Conservation (phyloP, 768 basidiomycete species). For the Hygrophorus pudorinus region DNA sequence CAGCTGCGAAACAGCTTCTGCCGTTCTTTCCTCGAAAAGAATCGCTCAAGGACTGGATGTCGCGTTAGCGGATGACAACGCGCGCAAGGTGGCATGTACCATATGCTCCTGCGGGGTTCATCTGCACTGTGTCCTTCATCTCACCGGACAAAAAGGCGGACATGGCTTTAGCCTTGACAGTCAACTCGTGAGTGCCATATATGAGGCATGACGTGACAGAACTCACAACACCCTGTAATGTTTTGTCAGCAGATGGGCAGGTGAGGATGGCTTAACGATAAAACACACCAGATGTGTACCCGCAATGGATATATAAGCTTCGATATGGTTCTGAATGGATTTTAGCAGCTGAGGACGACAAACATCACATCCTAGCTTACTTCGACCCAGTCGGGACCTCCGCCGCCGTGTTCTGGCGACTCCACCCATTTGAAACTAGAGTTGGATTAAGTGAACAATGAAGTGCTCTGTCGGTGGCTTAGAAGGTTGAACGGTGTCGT, state of each 20-base stretch:
- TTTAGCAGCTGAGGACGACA: too few species aligned
- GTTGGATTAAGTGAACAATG: background rate
- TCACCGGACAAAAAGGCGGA: conserved; percentile 91
- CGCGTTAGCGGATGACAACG: background rate
- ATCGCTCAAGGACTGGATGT: conserved; percentile 61
- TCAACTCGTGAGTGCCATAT: background rate
- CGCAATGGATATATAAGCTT: conserved; percentile 73
- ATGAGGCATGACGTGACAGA: background rate
- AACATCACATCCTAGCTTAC: too few species aligned
- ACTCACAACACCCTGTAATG: conserved; percentile 72
- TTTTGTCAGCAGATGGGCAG: too few species aligned
- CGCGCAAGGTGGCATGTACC: conserved; percentile 33
- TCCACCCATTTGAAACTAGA: conserved; percentile 94
- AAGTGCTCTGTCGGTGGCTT: too few species aligned
- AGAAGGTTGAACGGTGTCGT: too few species aligned
- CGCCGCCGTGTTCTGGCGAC: conserved; percentile 68
- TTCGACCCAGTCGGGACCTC: conserved; percentile 88
- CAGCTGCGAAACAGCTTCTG: conserved; percentile 87
- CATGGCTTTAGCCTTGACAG: conserved; percentile 78
- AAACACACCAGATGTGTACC: conserved; percentile 72
- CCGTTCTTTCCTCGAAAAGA: conserved; percentile 86
- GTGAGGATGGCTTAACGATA: background rate
- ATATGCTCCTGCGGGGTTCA: conserved; percentile 74
- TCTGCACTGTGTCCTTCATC: conserved; percentile 86
- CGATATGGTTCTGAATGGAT: conserved; percentile 87